Conservation (phyloP, 2,329 filamentous ascomycete genomes). For the Emmonsia crescens region DNA sequence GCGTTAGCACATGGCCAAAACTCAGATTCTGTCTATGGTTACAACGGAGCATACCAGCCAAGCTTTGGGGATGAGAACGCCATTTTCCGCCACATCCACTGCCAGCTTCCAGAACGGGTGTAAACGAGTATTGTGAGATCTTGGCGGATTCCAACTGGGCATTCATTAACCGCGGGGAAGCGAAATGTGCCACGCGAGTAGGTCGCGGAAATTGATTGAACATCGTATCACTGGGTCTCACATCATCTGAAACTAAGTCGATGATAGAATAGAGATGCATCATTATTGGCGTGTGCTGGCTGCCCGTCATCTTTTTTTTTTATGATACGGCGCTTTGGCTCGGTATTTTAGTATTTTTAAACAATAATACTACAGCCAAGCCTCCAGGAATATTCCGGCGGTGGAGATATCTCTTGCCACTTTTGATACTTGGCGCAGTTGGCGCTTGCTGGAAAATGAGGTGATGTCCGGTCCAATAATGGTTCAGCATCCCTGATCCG, state of each 20-base stretch:
- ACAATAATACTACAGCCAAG: neutral
- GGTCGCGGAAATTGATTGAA: neutral
- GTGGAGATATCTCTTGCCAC: neutral
- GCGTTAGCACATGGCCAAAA: neutral
- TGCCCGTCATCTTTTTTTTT: neutral
- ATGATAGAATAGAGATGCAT: neutral
- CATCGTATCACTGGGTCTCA: neutral
- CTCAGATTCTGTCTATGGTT: neutral
- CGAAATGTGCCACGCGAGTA: neutral
- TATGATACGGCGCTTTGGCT: neutral
- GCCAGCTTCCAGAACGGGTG: neutral
- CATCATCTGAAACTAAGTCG: neutral
- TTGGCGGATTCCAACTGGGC: neutral
- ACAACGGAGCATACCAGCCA: slow-evolving; percentile 4
- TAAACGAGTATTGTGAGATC: neutral
- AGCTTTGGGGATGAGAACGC: neutral
- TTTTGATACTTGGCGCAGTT: neutral
- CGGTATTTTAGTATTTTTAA: neutral
- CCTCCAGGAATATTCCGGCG: neutral
- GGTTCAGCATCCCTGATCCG: neutral
- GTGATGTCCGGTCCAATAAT: neutral
- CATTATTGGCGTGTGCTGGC: neutral
- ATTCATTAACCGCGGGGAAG: neutral
- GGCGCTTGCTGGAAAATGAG: neutral
- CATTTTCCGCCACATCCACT: neutral